Conservation (phyloP, 345 rosid genomes). For the Erodium maritimum region DNA sequence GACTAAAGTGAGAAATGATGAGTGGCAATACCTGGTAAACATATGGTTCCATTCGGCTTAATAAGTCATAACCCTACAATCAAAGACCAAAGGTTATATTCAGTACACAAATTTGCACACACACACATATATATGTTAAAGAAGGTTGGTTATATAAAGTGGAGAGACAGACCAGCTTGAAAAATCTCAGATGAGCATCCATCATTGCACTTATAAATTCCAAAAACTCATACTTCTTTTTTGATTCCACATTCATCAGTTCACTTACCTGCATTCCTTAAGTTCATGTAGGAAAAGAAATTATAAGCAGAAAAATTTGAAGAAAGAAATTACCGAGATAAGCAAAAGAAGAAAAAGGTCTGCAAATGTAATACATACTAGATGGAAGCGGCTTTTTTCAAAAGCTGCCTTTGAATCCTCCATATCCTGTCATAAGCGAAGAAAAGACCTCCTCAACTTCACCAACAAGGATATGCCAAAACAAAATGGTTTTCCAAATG, state of each 20-base stretch:
- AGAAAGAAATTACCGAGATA: conserved; percentile 2
- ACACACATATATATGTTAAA: neutral
- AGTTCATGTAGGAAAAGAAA: conserved; percentile 24
- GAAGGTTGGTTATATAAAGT: conserved; percentile 5
- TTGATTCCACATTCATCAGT: conserved; percentile 68
- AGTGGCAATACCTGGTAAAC: conserved; percentile 56
- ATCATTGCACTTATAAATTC: conserved; percentile 81
- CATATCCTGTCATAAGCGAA: conserved; percentile 44
- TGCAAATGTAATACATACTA: conserved; percentile 37
- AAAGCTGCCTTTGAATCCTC: conserved; percentile 78
- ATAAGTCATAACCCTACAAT: conserved; percentile 52
- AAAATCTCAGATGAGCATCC: conserved; percentile 83
- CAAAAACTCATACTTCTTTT: conserved; percentile 81
- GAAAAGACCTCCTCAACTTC: neutral
- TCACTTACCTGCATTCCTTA: conserved; percentile 76
- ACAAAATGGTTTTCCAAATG: neutral
- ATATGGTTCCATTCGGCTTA: conserved; percentile 71
- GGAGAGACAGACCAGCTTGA: conserved; percentile 50
- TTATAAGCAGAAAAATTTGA: conserved; percentile 16
- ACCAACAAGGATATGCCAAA: conserved; percentile 1
- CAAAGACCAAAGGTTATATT: neutral
- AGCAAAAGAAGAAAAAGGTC: conserved; percentile 5
- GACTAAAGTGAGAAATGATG: neutral
- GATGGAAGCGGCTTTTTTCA: conserved; percentile 80
- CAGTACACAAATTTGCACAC: neutral